phyloP scores from a whole-genome alignment of 2,329 filamentous ascomycete genomes.

The Xylariaceae sp. region DNA sequence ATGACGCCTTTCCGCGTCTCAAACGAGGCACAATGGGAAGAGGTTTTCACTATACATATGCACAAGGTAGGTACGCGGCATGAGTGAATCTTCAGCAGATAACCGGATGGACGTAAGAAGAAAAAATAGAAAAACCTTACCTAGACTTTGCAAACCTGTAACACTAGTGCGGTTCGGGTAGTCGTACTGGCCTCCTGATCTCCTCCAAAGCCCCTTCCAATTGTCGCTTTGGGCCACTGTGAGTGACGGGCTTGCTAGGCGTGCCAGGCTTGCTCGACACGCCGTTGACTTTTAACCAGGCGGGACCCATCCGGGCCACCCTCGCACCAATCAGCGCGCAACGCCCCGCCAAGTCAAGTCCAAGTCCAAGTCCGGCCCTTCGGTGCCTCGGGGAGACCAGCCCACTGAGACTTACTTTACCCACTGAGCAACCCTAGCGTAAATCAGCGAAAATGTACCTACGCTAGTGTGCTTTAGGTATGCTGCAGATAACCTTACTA shows the following conservation, averaged over 20 bases:
- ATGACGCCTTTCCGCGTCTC: background rate
- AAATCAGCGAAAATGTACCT: background rate
- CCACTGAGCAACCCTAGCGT: background rate
- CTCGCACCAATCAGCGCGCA: background rate
- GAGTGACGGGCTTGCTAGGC: background rate
- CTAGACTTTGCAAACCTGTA: slow-evolving; percentile 6
- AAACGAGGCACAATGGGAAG: too few relatives aligned
- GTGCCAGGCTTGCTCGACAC: background rate
- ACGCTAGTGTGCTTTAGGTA: background rate
- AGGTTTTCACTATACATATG: too few relatives aligned
- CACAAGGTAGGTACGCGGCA: background rate
- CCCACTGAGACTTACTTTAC: background rate
- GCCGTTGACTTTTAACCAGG: background rate
- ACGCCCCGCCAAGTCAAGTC: slow-evolving; percentile 7
- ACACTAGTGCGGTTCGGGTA: slow-evolving; percentile 20
- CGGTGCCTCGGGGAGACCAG: background rate
- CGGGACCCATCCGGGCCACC: background rate
- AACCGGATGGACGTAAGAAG: background rate
- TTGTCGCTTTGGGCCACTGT: background rate
- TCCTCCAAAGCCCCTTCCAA: slow-evolving; percentile 5
- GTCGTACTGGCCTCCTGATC: slow-evolving; percentile 12
- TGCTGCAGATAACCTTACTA: too few relatives aligned
- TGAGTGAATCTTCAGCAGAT: background rate
- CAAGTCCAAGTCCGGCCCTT: background rate
- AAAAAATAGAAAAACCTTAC: background rate